These are phyloP conservation scores for Breviolum minutum DNA, from an alignment of 73 alveolate genomes.

Conservation along the genomic window DNA sequence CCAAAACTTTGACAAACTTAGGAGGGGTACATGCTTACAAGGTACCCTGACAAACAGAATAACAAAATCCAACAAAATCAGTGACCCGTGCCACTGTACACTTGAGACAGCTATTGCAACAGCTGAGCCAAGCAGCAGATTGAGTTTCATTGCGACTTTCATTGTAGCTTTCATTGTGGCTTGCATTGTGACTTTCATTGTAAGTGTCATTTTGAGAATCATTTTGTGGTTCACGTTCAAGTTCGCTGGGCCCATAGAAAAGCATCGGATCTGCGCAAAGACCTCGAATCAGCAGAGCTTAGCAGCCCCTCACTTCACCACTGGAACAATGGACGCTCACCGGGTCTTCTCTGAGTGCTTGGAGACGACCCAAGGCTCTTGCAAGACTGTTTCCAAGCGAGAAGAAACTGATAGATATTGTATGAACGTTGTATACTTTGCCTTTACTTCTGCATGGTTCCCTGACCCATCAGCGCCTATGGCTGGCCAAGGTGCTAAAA, in stretches of 20 bases:
- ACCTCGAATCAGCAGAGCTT: background rate
- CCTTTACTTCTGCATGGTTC: background rate
- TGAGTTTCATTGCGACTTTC: background rate
- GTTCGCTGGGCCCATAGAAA: background rate
- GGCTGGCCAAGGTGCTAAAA: conserved; percentile 10
- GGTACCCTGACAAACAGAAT: no score
- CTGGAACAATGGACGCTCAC: no score
- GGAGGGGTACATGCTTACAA: no score
- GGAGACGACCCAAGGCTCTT: no score
- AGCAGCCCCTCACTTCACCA: background rate
- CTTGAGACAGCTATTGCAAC: no score
- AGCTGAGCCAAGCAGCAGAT: background rate
- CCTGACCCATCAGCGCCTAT: background rate
- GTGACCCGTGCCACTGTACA: background rate
- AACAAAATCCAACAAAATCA: background rate
- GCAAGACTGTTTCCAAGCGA: no score
- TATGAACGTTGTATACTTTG: no score
- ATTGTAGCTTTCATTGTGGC: no score
- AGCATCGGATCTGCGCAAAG: conserved; percentile 68
- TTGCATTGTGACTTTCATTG: background rate
- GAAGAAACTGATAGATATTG: no score
- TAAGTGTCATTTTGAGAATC: background rate
- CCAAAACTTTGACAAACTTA: no score
- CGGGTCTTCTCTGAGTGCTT: no score
- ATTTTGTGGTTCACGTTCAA: background rate